Conservation (phyloP, 2,329 filamentous ascomycete species). For the Colletotrichum tabaci region DNA sequence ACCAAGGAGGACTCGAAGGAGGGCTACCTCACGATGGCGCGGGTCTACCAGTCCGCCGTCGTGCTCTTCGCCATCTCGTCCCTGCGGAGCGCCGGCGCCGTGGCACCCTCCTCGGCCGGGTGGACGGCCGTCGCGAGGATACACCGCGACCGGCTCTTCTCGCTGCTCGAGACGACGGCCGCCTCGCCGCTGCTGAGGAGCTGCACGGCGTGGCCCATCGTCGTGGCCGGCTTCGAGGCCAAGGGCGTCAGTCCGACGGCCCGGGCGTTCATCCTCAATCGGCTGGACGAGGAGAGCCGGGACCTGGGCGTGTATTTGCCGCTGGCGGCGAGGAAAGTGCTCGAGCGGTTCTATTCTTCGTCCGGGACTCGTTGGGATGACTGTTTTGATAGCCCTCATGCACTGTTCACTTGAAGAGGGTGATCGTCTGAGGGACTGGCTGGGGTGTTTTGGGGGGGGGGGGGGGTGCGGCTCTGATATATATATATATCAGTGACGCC, state of each 20-base stretch:
- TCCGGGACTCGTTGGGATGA: constrained; percentile 17
- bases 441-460: too few relatives aligned
- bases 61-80: constrained; percentile 55
- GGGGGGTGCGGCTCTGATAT: too few relatives aligned
- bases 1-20: constrained; percentile 12
- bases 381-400: constrained; percentile 27
- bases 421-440: too few relatives aligned
- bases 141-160: constrained; percentile 39
- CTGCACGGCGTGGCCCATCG: constrained; percentile 16
- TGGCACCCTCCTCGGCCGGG: constrained; percentile 44
- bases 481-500: too few relatives aligned
- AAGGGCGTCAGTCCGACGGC: neutral
- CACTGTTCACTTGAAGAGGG: constrained; percentile 8
- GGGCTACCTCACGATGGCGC: constrained; percentile 43
- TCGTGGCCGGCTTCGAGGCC: constrained; percentile 34
- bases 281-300: neutral
- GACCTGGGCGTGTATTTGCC: constrained; percentile 12
- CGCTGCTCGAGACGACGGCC: constrained; percentile 41
- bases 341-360: constrained; percentile 29
- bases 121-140: constrained; percentile 37
- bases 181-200: neutral
- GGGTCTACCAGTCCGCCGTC: constrained; percentile 50
- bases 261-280: neutral
- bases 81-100: constrained; percentile 51
- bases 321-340: constrained; percentile 2